Conservation (phyloP, 768 basidiomycete genomes). For the Leccinum uliginosum region DNA sequence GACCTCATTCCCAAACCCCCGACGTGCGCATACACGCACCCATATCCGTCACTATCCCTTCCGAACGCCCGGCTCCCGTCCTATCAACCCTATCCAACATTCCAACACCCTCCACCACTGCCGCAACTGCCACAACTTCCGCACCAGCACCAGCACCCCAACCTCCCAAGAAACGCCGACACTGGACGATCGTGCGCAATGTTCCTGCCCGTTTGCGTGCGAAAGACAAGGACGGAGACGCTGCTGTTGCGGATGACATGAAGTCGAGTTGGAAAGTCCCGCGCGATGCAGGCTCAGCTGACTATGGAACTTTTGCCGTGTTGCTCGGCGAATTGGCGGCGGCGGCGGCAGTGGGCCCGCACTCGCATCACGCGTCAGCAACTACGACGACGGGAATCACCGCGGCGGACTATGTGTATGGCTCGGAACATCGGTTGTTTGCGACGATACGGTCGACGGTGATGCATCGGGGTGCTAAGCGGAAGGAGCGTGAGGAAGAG, state of each 20-base stretch:
- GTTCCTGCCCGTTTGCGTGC: constrained; percentile 42
- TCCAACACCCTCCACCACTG: not conserved
- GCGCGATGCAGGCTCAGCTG: constrained; percentile 50
- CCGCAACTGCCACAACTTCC: not conserved
- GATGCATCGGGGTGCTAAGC: constrained; percentile 22
- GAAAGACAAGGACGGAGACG: constrained; percentile 51
- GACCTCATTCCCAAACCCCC: not conserved
- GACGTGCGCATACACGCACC: constrained; percentile 21
- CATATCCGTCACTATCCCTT: constrained; percentile 27
- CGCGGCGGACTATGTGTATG: constrained; percentile 9
- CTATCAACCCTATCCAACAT: constrained; percentile 13
- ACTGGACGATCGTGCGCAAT: constrained; percentile 61
- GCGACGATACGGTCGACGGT: constrained; percentile 39
- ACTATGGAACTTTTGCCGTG: constrained; percentile 53
- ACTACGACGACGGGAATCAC: not conserved
- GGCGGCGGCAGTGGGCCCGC: not conserved
- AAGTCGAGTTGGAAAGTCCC: constrained; percentile 43
- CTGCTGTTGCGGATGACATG: constrained; percentile 21
- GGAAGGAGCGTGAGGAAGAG: constrained; percentile 15
- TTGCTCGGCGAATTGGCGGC: not conserved
- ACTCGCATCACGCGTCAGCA: not conserved
- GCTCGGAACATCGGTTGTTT: constrained; percentile 18
- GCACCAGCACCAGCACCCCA: not conserved
- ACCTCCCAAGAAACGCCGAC: constrained; percentile 37
- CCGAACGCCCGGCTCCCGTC: constrained; percentile 11